A percentile compares a stretch with the other conserved stretches of the same genome.
Conservation (phyloP, 768 basidiomycete species). For the Tulasnella sp. region DNA sequence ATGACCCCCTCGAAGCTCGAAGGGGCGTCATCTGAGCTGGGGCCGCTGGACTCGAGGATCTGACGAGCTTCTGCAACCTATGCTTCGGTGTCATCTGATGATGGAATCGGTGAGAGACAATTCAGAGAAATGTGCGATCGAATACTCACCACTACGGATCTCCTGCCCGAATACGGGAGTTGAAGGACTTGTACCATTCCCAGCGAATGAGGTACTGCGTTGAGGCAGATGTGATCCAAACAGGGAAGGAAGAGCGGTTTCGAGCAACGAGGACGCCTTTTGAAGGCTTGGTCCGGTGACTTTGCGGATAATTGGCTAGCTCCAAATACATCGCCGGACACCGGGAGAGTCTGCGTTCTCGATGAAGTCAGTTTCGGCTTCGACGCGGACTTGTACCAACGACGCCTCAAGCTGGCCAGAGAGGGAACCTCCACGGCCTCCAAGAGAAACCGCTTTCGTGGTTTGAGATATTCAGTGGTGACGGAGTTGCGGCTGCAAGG, state of each 20-base stretch:
- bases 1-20: background rate
- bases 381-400: background rate
- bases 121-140: background rate
- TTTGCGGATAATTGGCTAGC: background rate
- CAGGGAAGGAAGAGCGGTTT: background rate
- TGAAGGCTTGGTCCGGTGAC: background rate
- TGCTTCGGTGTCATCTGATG: background rate
- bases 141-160: conserved; percentile 4
- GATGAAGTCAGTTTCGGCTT: background rate
- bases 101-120: background rate
- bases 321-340: background rate
- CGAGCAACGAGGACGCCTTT: background rate
- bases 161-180: background rate
- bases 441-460: background rate
- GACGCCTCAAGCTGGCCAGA: background rate
- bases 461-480: background rate
- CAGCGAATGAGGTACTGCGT: background rate
- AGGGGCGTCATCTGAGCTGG: background rate
- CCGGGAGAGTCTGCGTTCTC: background rate
- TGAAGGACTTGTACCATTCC: background rate
- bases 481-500: background rate
- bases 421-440: conserved; percentile 2
- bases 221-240: background rate
- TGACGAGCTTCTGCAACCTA: background rate
- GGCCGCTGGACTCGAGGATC: background rate